Percentiles rank a stretch among this genome's conserved stretches.
Evolutionary conservation across 2,329 filamentous ascomycete genomes (phyloP).

Genomic region (Fusarium avenaceum): DNA sequence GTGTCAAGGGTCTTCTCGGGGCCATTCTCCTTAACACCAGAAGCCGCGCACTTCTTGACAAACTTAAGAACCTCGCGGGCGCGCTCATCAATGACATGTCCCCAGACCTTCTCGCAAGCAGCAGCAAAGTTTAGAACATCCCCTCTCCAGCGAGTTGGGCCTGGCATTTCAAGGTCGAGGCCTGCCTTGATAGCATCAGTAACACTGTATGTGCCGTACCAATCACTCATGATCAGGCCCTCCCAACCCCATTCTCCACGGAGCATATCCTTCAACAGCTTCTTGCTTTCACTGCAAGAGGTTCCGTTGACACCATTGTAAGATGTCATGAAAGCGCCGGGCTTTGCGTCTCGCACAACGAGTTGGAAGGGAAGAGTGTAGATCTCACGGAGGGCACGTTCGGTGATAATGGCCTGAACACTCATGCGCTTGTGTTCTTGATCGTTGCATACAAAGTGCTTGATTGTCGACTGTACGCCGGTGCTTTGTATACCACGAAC

Average conservation of each 20-base stretch:
- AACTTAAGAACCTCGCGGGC: conserved; percentile 70
- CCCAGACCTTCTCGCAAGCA: conserved; percentile 68
- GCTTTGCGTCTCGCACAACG: conserved; percentile 64
- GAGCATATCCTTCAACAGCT: conserved; percentile 65
- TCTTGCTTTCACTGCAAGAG: conserved; percentile 67
- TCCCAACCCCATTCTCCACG: conserved; percentile 70
- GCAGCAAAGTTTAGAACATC: conserved; percentile 66
- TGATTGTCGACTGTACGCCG: conserved; percentile 69
- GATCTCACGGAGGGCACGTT: conserved; percentile 70
- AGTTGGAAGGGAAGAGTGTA: conserved; percentile 71
- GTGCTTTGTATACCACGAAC: conserved; percentile 69
- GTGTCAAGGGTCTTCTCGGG: conserved; percentile 69
- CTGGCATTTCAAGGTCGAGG: conserved; percentile 72
- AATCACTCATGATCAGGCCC: conserved; percentile 71
- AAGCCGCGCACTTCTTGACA: conserved; percentile 68
- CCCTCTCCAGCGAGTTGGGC: conserved; percentile 65
- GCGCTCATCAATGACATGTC: conserved; percentile 69
- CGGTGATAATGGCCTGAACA: conserved; percentile 67
- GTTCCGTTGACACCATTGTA: conserved; percentile 72
- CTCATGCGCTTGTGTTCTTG: conserved; percentile 70
- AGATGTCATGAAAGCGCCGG: conserved; percentile 69
- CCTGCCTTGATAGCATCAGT: conserved; percentile 65
- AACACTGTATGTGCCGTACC: conserved; percentile 70
- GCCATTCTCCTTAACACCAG: conserved; percentile 67
- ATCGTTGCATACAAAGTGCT: conserved; percentile 74